A percentile compares a stretch with the other conserved stretches of the same genome.
Conservation (phyloP, 192 early-diverging fungal species). For the Gonapodya sp. region DNA sequence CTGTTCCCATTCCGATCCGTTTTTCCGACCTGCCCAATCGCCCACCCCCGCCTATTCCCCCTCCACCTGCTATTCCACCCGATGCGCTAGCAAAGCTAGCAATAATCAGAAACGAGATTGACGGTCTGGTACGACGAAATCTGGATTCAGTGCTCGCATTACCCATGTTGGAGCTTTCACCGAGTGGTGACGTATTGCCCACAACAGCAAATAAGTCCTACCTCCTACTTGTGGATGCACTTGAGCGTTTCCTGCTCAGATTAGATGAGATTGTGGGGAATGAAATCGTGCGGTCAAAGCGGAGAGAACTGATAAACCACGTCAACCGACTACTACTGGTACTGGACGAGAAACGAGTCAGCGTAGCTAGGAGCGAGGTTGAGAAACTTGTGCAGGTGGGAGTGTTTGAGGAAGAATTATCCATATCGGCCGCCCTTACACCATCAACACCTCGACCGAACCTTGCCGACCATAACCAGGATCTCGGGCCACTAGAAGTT, state of each 20-base stretch:
- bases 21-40: no score
- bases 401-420: no score
- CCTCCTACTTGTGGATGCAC: background rate
- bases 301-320: background rate
- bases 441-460: no score
- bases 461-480: background rate
- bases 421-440: no score
- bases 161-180: background rate
- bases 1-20: no score
- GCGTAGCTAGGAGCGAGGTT: background rate
- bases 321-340: background rate
- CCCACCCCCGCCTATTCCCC: background rate
- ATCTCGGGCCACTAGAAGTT: background rate
- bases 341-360: background rate
- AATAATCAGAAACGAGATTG: background rate
- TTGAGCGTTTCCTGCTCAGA: background rate
- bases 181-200: background rate
- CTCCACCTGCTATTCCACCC: background rate
- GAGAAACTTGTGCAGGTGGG: background rate
- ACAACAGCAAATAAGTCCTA: background rate
- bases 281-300: background rate
- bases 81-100: background rate
- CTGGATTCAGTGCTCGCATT: background rate
- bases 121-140: background rate
- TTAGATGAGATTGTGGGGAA: background rate